phyloP scores from a whole-genome alignment of 805 yeast genomes.

The Wickerhamiella allomyrinae region DNA sequence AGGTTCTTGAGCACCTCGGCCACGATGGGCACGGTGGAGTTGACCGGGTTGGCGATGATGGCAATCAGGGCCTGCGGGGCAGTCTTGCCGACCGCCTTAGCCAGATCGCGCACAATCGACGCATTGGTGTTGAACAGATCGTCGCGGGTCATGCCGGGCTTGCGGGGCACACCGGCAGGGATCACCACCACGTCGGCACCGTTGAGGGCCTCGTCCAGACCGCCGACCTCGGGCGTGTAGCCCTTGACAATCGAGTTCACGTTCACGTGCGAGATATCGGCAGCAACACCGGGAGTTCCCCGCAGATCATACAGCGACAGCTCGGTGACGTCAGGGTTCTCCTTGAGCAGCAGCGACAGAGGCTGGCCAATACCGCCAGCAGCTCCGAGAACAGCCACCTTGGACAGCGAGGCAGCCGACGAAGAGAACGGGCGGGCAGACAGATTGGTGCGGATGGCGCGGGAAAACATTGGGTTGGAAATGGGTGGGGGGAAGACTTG shows the following conservation, averaged over 20 bases:
- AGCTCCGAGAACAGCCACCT: slow-evolving; percentile 70
- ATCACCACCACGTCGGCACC: slow-evolving; percentile 78
- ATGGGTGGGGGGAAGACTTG: not conserved
- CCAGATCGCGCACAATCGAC: slow-evolving; percentile 57
- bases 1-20: slow-evolving; percentile 60
- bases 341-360: slow-evolving; percentile 62
- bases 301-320: slow-evolving; percentile 77
- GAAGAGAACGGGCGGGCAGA: slow-evolving; percentile 13
- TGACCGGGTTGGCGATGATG: slow-evolving; percentile 86
- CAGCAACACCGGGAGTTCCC: slow-evolving; percentile 73
- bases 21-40: slow-evolving; percentile 83
- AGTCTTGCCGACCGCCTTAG: slow-evolving; percentile 55
- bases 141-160: slow-evolving; percentile 91
- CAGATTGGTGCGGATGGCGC: not conserved
- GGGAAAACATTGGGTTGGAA: slow-evolving; percentile 5
- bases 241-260: slow-evolving; percentile 48
- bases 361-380: slow-evolving; percentile 96
- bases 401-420: slow-evolving; percentile 24
- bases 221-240: slow-evolving; percentile 43
- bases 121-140: slow-evolving; percentile 78
- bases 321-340: slow-evolving; percentile 46
- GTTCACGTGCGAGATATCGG: slow-evolving; percentile 74
- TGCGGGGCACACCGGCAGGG: slow-evolving; percentile 88
- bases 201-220: slow-evolving; percentile 52
- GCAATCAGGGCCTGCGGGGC: slow-evolving; percentile 66